phyloP scores from a whole-genome alignment of 495 filamentous ascomycete genomes.

The Neohortaea acidophila region DNA sequence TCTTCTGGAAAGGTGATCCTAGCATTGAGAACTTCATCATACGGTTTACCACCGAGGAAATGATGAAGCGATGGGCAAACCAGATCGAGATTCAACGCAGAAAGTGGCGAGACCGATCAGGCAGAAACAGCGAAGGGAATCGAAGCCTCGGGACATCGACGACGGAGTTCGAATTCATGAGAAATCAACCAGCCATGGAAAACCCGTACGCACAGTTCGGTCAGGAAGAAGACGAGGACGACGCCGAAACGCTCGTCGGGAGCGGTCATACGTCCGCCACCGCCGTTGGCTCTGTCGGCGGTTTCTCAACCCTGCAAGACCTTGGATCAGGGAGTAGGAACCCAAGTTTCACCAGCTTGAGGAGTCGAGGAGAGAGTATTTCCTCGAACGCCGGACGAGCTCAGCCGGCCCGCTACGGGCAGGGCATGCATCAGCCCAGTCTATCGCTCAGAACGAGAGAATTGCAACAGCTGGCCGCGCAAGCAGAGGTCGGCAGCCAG shows the following conservation, averaged over 20 bases:
- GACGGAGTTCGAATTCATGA: slow-evolving; percentile 71
- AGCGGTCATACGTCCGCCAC: background rate
- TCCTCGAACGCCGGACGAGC: too few relatives aligned
- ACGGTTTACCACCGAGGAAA: slow-evolving; percentile 75
- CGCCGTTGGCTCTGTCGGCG: background rate
- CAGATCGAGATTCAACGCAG: slow-evolving; percentile 40
- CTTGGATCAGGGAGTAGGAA: slow-evolving; percentile 66
- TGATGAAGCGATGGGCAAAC: slow-evolving; percentile 76
- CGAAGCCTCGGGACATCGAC: slow-evolving; percentile 42
- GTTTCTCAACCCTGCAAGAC: too few relatives aligned
- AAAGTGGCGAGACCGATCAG: slow-evolving; percentile 5
- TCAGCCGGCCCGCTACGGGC: too few relatives aligned
- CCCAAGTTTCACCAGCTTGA: slow-evolving; percentile 62
- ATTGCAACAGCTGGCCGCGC: slow-evolving; percentile 31
- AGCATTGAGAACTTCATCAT: slow-evolving; percentile 95
- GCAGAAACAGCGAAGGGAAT: slow-evolving; percentile 36
- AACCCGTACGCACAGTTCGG: slow-evolving; percentile 70
- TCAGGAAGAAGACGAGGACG: slow-evolving; percentile 33
- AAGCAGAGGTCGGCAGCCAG: slow-evolving; percentile 17
- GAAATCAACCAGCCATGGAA: slow-evolving; percentile 43
- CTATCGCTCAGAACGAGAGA: slow-evolving; percentile 45
- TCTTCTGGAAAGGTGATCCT: slow-evolving; percentile 96
- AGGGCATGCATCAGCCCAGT: too few relatives aligned
- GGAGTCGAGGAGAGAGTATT: slow-evolving; percentile 73
- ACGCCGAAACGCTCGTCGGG: slow-evolving; percentile 5